Evolutionary conservation across 1,284 basidiomycete species (phyloP).

Genomic region (Ceratorhiza oryzae-sativae): DNA sequence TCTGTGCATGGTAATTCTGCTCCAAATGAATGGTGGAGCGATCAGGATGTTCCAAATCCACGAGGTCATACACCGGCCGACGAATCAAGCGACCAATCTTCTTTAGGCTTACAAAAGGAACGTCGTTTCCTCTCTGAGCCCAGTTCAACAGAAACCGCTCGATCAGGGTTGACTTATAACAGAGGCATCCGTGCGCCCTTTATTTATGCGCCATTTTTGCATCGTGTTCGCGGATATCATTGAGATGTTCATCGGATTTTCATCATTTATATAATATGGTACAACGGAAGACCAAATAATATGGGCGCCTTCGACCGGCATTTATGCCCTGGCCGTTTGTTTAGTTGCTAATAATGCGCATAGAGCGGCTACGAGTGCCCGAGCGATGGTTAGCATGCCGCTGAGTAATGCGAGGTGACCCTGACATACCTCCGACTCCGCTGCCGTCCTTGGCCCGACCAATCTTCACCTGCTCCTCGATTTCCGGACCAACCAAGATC

Average conservation of each 20-base stretch:
- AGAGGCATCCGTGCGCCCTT: no score
- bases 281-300: neutral
- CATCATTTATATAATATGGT: conserved; percentile 30
- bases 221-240: neutral
- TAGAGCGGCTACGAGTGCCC: conserved; percentile 64
- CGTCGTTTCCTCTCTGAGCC: neutral
- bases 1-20: neutral
- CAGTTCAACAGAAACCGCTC: neutral
- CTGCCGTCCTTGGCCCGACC: conserved; percentile 97
- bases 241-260: neutral
- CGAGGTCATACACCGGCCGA: neutral
- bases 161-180: no score
- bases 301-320: neutral
- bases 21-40: conserved; percentile 1
- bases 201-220: neutral
- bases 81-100: conserved; percentile 5
- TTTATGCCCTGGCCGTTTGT: conserved; percentile 42
- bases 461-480: conserved; percentile 81
- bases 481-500: conserved; percentile 78
- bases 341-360: conserved; percentile 75
- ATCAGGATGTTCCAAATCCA: conserved; percentile 23
- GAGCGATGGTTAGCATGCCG: neutral
- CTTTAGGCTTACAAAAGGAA: conserved; percentile 24
- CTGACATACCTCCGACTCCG: conserved; percentile 86
- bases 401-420: neutral